Evolutionary conservation across 2,329 filamentous ascomycete species (phyloP), one percentile per base, ranked within the genome.

Genomic region (Ceratocystis papillata): DNA sequence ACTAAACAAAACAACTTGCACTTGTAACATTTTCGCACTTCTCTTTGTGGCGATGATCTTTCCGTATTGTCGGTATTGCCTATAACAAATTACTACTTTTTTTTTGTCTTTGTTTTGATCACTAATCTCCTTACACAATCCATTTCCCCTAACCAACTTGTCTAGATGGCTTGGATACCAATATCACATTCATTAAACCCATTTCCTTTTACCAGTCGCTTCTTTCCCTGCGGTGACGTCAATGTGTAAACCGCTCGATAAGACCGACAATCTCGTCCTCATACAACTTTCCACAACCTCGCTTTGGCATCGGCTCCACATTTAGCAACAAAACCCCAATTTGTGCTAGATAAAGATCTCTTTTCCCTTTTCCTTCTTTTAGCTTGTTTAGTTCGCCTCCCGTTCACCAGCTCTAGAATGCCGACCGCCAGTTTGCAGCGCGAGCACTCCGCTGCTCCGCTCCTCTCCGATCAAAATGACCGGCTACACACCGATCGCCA

Each of bases 381-480:
- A 7, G 17, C 17, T 37, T 59, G 4, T 59, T 33, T 59, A 3
- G 7, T 37, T 30, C 20, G 12, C 12, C n/a, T 15, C 15, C 33
- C n/a, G 17, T 20, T 10, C 28, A 37, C 28, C 12, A n/a, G n/a
- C 33, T 59, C 3, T 37, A 59, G 5, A 59, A 64, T 64, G 62
- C n/a, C 62, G 8, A 25, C 46, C n/a, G 62, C 46, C 46, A 53
- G 46, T 2, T 44, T 53, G 6, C 48, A 50, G 20, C 48, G 64
- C 46, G 67, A 65, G 44, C 67, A 65, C 33, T 53, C 63, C 2
- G 67, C 67, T 22, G 67, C 64, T 5, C 67, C 67, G 53, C 61
- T 68, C 8, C 60, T 68, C 17, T 48, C 57, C 22, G 55, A 60
- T 30, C 30, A 65, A 20, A 63, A 41, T 22, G 41, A 12, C 17